A percentile compares a stretch with the other conserved stretches of the same genome.
Conservation (phyloP, 1,139 yeast genomes). For the Diutina rugosa region DNA sequence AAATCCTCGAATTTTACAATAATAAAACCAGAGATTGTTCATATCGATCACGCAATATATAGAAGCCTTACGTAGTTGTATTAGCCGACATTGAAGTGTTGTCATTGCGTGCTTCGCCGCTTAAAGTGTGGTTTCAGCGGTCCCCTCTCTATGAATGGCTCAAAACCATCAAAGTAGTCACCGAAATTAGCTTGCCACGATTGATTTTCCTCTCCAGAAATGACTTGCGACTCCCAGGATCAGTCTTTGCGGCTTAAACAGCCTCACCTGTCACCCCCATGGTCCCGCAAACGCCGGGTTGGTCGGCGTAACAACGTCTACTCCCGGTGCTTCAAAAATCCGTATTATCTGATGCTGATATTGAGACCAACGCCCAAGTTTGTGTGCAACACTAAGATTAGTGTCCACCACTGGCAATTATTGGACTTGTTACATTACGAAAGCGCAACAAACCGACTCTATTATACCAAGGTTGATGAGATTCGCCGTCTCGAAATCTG, state of each 20-base stretch:
- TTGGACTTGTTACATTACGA: conserved; percentile 55
- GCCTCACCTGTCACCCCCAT: not conserved
- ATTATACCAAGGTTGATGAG: conserved; percentile 21
- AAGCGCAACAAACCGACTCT: conserved; percentile 15
- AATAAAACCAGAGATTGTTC: not conserved
- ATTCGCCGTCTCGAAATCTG: conserved; percentile 16
- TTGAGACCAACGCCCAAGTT: not conserved
- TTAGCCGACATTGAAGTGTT: too few relatives aligned
- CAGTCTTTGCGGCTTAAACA: not conserved
- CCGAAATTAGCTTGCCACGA: not conserved
- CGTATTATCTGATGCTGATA: not conserved
- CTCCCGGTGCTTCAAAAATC: conserved; percentile 1
- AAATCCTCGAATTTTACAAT: not conserved
- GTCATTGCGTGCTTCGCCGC: not conserved
- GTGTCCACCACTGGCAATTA: conserved; percentile 67
- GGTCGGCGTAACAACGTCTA: not conserved
- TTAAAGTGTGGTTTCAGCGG: not conserved
- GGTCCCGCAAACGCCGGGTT: not conserved
- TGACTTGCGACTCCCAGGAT: not conserved
- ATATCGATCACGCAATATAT: not conserved
- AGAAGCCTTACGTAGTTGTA: not conserved
- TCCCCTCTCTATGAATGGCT: not conserved
- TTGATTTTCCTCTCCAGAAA: not conserved
- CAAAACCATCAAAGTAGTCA: not conserved
- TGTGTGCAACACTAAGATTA: not conserved